These are phyloP conservation scores for Trypanosoma cruzi DNA, from an alignment of 208 protist species.

Conservation along the genomic window DNA sequence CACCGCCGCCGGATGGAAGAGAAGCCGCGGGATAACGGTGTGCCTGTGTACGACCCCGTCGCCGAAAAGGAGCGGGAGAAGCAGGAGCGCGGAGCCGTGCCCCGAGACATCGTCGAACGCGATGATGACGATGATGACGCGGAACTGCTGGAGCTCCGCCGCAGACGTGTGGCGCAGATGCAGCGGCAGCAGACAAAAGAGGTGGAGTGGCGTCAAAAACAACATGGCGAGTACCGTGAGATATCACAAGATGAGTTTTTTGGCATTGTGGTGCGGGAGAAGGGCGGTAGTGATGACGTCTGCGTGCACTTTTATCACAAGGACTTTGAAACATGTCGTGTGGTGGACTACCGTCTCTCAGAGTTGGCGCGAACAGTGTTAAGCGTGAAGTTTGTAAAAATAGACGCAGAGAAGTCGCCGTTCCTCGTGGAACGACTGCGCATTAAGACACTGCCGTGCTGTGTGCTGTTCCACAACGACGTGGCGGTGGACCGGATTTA, in stretches of 20 bases:
- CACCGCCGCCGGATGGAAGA: constrained; percentile 57
- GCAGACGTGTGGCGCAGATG: constrained; percentile 61
- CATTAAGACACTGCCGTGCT: constrained; percentile 92
- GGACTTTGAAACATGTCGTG: constrained; percentile 96
- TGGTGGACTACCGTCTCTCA: constrained; percentile 94
- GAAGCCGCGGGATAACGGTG: constrained; percentile 33
- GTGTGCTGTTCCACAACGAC: constrained; percentile 95
- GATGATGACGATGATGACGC: constrained; percentile 66
- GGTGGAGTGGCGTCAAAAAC: constrained; percentile 85
- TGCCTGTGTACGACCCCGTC: constrained; percentile 75
- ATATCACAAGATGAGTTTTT: constrained; percentile 95
- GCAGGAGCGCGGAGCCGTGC: constrained; percentile 13
- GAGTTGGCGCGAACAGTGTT: constrained; percentile 81
- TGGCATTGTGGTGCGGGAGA: constrained; percentile 89
- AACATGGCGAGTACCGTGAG: constrained; percentile 93
- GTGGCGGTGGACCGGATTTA: constrained; percentile 94
- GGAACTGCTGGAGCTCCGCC: constrained; percentile 76
- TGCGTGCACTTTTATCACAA: constrained; percentile 96
- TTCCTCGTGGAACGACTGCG: constrained; percentile 95
- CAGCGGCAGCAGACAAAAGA: constrained; percentile 59
- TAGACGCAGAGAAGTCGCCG: constrained; percentile 93
- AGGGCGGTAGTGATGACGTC: constrained; percentile 84
- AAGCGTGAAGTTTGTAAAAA: constrained; percentile 93
- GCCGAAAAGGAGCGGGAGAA: constrained; percentile 48
- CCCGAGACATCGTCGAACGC: constrained; percentile 11